phyloP scores from a whole-genome alignment of 805 yeast genomes.

The Hanseniaspora mollemarum region DNA sequence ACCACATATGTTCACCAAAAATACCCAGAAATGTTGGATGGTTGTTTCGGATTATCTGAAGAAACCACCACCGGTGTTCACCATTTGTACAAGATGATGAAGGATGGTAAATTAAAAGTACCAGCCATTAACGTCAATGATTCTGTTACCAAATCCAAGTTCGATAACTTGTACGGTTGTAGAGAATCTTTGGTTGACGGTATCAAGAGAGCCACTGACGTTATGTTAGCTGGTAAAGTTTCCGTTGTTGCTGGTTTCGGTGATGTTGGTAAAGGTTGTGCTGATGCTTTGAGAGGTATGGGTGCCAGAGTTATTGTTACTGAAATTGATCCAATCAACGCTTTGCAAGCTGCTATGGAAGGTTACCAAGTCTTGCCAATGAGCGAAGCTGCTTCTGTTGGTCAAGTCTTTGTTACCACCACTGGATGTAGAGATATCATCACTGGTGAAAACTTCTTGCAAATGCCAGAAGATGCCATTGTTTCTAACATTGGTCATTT shows the following conservation, averaged over 20 bases:
- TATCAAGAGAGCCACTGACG: constrained; percentile 99
- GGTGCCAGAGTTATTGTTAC: constrained; percentile 98
- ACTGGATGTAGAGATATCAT: constrained; percentile 99
- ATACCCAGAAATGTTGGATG: constrained; percentile 94
- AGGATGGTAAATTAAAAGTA: constrained; percentile 78
- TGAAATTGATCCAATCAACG: constrained; percentile 97
- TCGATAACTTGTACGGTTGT: constrained; percentile 98
- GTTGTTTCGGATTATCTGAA: constrained; percentile 91
- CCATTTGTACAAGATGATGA: constrained; percentile 93
- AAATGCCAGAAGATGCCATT: constrained; percentile 98
- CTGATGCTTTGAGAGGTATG: constrained; percentile 96
- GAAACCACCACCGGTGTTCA: constrained; percentile 99
- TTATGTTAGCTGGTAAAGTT: constrained; percentile 98
- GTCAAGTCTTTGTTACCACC: constrained; percentile 98
- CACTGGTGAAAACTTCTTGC: constrained; percentile 71
- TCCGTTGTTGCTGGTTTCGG: constrained; percentile 99
- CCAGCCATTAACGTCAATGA: constrained; percentile 99
- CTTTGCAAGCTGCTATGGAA: constrained; percentile 97
- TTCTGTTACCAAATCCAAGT: constrained; percentile 97
- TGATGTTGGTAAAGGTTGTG: constrained; percentile 99
- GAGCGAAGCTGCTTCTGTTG: constrained; percentile 83
- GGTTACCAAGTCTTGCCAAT: constrained; percentile 95
- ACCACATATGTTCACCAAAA: constrained; percentile 93
- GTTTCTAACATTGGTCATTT: constrained; percentile 99
- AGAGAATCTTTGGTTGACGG: constrained; percentile 98